These are phyloP conservation scores for Myxozyma neotropica DNA, from an alignment of 805 yeast species.

Conservation along the genomic window DNA sequence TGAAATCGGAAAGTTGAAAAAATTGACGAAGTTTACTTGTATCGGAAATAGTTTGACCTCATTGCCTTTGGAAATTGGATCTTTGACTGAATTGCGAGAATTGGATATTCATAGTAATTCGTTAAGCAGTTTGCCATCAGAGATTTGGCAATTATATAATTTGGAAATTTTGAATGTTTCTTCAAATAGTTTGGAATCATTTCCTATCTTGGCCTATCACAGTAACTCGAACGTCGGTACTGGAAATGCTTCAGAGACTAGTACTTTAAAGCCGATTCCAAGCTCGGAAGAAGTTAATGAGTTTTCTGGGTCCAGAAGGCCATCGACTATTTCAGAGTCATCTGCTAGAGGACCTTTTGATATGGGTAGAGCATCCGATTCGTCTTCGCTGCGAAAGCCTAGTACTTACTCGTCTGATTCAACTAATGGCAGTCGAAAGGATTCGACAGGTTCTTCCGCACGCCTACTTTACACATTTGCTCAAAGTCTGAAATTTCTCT, in stretches of 20 bases:
- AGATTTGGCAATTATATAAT: slow-evolving; percentile 63
- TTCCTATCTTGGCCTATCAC: slow-evolving; percentile 48
- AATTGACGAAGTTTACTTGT: slow-evolving; percentile 66
- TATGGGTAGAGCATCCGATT: neutral
- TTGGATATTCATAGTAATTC: slow-evolving; percentile 86
- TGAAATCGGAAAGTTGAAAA: slow-evolving; percentile 60
- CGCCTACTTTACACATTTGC: slow-evolving; percentile 43
- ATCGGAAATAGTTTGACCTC: slow-evolving; percentile 73
- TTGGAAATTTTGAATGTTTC: slow-evolving; percentile 67
- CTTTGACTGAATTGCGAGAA: slow-evolving; percentile 58
- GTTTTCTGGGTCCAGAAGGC: slow-evolving; percentile 5
- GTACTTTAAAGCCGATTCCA: slow-evolving; percentile 17
- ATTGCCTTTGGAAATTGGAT: slow-evolving; percentile 67
- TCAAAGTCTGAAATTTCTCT: slow-evolving; percentile 57
- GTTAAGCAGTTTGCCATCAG: slow-evolving; percentile 65
- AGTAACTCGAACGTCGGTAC: slow-evolving; percentile 4
- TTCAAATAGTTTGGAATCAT: slow-evolving; percentile 64
- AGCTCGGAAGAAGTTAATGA: slow-evolving; percentile 17
- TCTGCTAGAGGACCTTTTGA: slow-evolving; percentile 22
- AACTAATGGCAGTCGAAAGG: slow-evolving; percentile 17
- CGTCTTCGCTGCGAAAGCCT: neutral
- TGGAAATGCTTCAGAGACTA: neutral
- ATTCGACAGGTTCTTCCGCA: slow-evolving; percentile 23
- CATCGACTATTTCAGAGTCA: slow-evolving; percentile 20
- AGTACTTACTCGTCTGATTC: neutral